Evolutionary conservation across 108 stramenopile species (phyloP), one percentile per base, ranked within the genome.

Genomic region (Cyclotella kingstonii): DNA sequence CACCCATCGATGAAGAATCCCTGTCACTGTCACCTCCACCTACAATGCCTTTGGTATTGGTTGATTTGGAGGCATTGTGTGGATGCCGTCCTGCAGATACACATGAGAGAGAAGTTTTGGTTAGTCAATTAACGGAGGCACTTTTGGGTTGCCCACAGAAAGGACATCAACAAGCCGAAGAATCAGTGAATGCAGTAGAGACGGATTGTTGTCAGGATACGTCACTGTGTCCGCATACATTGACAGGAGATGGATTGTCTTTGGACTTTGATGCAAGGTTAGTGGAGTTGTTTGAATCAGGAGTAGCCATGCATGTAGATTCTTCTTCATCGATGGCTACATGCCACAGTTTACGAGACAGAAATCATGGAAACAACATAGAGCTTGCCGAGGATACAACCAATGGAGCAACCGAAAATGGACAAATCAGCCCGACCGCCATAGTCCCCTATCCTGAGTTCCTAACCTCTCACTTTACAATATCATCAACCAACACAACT

Each of bases 361-460:
- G 26, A 10, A 35, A 59, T 6, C 36, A 51, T 23, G 56, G 27
- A 4, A n/a, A 15, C 34, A 27, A 52, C 9, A 3, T 25, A 0
- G 26, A 34, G 36, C 11, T 7, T 36, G 11, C 36, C 11, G 36
- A 7, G 9, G 25, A 14, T 14, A 26, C 6, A 1, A 18, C 39
- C 50, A 25, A 5, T 30, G n/a, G 12, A 28, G 28, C 4, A 46
- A 26, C 39, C 7, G 31, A 66, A 42, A 30, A 26, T 10, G 30
- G 43, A 17, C 11, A 50, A 30, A 54, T 54, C 5, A 28, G 45
- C 45, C 67, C 74, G 5, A 56, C 39, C 18, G 66, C 77, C 40
- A 35, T 78, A 8, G 48, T 80, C 10, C 55, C 70, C 0, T 81
- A 81, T 66, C 80, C 80, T 18, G 72, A 81, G 54, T 78, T 70